A percentile compares a stretch with the other conserved stretches of the same genome.
Conservation (phyloP, 257 asterid species). For the Avicennia marina region DNA sequence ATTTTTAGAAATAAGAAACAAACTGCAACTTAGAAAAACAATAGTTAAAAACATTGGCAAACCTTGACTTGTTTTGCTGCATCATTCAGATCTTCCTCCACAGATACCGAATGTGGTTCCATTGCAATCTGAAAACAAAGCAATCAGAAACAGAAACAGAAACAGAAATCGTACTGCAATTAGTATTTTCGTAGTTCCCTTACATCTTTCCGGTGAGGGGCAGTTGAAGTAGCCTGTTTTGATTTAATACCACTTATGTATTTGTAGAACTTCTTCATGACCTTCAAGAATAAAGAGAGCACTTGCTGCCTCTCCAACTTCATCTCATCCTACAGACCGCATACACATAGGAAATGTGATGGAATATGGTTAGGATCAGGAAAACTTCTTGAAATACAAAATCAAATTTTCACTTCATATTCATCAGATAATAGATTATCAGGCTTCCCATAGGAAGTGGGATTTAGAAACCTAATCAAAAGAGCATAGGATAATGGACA, state of each 20-base stretch:
- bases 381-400: neutral
- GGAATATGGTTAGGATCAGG: neutral
- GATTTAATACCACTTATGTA: conserved; percentile 36
- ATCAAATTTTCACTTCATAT: too few relatives aligned
- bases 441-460: too few relatives aligned
- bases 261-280: conserved; percentile 73
- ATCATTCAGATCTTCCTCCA: conserved; percentile 80
- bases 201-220: conserved; percentile 64
- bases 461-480: too few relatives aligned
- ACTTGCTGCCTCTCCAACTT: conserved; percentile 71
- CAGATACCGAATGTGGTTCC: conserved; percentile 69
- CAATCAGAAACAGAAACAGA: neutral
- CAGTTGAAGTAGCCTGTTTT: conserved; percentile 34
- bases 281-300: conserved; percentile 50
- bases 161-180: neutral
- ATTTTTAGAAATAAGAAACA: neutral
- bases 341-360: neutral
- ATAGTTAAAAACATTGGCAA: conserved; percentile 5
- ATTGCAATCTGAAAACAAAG: conserved; percentile 43
- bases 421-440: too few relatives aligned
- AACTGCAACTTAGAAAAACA: too few relatives aligned
- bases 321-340: conserved; percentile 61
- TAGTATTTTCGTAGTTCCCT: conserved; percentile 17
- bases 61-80: conserved; percentile 80
- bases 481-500: too few relatives aligned